These are phyloP conservation scores for Fraxinus baroniana DNA, from an alignment of 305 asterid species.

Conservation along the genomic window DNA sequence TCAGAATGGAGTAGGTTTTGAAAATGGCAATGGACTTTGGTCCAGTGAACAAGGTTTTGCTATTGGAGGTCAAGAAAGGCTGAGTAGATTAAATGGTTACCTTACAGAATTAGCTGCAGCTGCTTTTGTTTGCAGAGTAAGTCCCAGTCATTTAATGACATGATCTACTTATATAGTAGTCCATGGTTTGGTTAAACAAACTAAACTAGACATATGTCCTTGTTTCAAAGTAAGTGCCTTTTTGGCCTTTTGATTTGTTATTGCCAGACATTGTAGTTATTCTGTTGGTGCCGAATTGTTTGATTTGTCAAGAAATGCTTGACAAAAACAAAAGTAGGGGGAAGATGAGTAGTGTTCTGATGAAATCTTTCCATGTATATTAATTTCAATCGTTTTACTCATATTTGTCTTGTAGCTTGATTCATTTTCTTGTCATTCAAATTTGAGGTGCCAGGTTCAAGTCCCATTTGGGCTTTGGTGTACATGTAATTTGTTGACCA, in stretches of 20 bases:
- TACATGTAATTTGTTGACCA: background rate
- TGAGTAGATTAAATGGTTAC: constrained; percentile 80
- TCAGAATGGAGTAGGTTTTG: constrained; percentile 97
- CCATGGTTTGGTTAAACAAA: background rate
- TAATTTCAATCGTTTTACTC: background rate
- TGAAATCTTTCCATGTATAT: background rate
- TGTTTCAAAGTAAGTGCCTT: background rate
- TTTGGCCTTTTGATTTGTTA: background rate
- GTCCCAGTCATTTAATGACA: constrained; percentile 18
- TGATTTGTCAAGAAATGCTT: background rate
- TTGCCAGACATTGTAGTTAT: background rate
- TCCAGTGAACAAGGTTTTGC: constrained; percentile 90
- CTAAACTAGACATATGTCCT: background rate
- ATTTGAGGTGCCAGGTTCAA: constrained; percentile 6
- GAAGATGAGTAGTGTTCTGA: background rate
- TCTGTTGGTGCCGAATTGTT: constrained; percentile 6
- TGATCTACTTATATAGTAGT: background rate
- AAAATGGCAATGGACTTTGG: constrained; percentile 86
- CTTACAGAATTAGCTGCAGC: constrained; percentile 97
- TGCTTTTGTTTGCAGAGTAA: constrained; percentile 95
- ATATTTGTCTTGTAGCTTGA: background rate
- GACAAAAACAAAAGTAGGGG: background rate
- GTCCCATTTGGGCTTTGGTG: background rate
- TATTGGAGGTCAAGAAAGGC: constrained; percentile 93
- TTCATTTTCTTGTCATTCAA: background rate